Conservation (phyloP, 176 grass and related monocot species). For the Chloris gayana region DNA sequence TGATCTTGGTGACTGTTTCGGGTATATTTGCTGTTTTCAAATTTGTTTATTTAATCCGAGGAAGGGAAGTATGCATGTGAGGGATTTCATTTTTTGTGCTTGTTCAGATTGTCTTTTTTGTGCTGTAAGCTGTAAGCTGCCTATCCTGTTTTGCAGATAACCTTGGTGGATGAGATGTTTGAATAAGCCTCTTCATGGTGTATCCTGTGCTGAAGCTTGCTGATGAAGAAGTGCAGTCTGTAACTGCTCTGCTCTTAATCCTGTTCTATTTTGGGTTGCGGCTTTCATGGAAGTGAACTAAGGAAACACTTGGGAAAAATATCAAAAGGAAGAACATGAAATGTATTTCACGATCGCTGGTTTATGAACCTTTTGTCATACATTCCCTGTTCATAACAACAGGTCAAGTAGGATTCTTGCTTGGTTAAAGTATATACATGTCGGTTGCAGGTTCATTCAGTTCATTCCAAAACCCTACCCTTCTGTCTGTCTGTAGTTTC, state of each 20-base stretch:
- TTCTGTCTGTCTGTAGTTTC: background rate
- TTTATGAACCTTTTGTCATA: background rate
- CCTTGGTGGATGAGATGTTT: constrained; percentile 70
- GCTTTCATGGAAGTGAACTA: background rate
- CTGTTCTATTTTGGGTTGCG: constrained; percentile 18
- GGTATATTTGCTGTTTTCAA: background rate
- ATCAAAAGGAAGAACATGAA: constrained; percentile 7
- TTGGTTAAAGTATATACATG: constrained; percentile 31
- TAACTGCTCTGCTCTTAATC: background rate
- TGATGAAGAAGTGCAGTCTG: constrained; percentile 10
- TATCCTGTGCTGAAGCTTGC: constrained; percentile 25
- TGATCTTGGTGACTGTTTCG: background rate
- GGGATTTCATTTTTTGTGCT: background rate
- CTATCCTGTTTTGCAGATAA: constrained; percentile 51
- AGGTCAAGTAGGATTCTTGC: constrained; percentile 19
- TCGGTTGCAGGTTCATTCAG: constrained; percentile 12
- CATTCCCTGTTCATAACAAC: constrained; percentile 27
- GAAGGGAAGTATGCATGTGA: background rate
- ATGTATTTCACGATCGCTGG: background rate
- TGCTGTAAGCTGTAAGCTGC: constrained; percentile 24
- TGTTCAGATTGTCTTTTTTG: constrained; percentile 13
- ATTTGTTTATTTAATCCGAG: background rate
- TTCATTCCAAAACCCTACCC: background rate
- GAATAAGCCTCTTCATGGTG: constrained; percentile 31
- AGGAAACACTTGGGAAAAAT: background rate